Evolutionary conservation across 805 yeast genomes (phyloP), one percentile per base, ranked within the genome.

Genomic region (Candida quercuum): DNA sequence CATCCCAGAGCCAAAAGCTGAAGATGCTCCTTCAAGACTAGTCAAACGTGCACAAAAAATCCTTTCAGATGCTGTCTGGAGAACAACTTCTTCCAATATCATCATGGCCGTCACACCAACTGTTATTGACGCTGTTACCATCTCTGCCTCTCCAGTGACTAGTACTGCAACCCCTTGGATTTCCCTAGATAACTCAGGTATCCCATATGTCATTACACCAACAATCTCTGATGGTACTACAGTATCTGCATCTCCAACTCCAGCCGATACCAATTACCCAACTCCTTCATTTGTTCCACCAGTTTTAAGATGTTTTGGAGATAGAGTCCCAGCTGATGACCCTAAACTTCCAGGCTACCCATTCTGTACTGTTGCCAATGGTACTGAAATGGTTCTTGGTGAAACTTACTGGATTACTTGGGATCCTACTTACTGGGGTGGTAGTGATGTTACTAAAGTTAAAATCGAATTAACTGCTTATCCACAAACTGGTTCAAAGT

Each of bases 71-170:
- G 39, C 45, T 22, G 47, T 58, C 7, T 65, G 70, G 70, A 63
- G 63, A 5, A 56, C 68, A 1, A 57, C 63, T 8, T 56, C 64
- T 19, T 46, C 56, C 1, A 54, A 56, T 15, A 42, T 44, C 18
- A 40, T 61, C 4, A 57, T 63, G 32, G 64, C 62, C 15, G 67
- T 74, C 49, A 83, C 85, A 1, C 79, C 86, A 3, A 59, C 56
- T 2, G 74, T 74, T 20, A 62, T 64, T 29, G 72, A 69, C 42
- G 71, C 64, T 36, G 72, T 67, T 33, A 69, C 74, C 15, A 56
- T 61, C 21, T 57, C 61, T 9, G 64, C 59, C 8, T 63, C 71
- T 3, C 72, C 74, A 25, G 55, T 60, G 10, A 45, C 63, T 2
- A 33, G 41, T 22, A 51, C 62, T 15, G 57, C 68, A 5, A 66